Conservation (phyloP, 2,329 filamentous ascomycete genomes). For the Mycogone perniciosa region DNA sequence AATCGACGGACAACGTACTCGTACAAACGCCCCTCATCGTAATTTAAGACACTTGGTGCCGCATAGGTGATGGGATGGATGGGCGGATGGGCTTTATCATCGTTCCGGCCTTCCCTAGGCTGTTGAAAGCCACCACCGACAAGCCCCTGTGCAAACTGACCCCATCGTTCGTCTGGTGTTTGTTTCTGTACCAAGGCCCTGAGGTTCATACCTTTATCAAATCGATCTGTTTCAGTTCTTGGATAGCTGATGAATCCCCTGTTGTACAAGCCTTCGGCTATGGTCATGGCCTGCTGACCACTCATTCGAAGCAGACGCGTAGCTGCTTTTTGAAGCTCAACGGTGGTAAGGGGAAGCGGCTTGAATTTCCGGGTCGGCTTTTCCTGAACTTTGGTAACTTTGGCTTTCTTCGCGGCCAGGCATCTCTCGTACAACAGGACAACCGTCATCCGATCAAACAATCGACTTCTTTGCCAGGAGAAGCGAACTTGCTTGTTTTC, state of each 20-base stretch:
- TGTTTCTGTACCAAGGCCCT: constrained; percentile 77
- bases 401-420: constrained; percentile 66
- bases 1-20: constrained; percentile 91
- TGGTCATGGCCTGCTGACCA: constrained; percentile 81
- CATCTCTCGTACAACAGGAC: constrained; percentile 82
- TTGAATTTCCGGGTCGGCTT: constrained; percentile 94
- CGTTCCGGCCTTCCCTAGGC: constrained; percentile 76
- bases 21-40: constrained; percentile 72
- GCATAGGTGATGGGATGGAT: constrained; percentile 94
- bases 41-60: constrained; percentile 53
- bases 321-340: constrained; percentile 94
- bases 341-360: constrained; percentile 86
- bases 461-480: constrained; percentile 69
- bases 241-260: constrained; percentile 97
- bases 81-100: constrained; percentile 94
- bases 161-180: constrained; percentile 69
- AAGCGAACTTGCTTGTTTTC: constrained; percentile 78
- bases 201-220: constrained; percentile 84
- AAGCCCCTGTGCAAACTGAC: constrained; percentile 68
- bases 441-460: constrained; percentile 82
- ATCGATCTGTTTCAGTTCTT: constrained; percentile 93
- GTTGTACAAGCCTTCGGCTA: constrained; percentile 83
- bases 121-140: constrained; percentile 70
- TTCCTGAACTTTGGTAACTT: constrained; percentile 77
- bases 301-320: constrained; percentile 85